These are phyloP conservation scores for Yamadazyma diospyri DNA, from an alignment of 1,139 yeast genomes.

Conservation along the genomic window DNA sequence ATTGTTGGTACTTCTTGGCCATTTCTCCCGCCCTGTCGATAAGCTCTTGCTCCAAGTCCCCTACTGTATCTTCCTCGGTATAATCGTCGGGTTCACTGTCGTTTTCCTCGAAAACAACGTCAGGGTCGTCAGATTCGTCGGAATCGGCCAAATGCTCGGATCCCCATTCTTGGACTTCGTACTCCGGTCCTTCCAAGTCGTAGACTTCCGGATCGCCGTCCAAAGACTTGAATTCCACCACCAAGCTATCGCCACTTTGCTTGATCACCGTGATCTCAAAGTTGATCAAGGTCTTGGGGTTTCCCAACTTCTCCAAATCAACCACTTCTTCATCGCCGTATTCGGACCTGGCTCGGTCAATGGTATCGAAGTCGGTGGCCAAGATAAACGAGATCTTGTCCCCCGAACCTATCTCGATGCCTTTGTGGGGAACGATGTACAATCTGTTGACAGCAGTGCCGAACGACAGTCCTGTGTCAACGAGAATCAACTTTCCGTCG, in stretches of 20 bases:
- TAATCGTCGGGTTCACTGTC: too few species aligned
- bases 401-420: conserved; percentile 19
- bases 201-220: too few species aligned
- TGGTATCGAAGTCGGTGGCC: conserved; percentile 24
- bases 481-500: conserved; percentile 21
- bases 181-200: too few species aligned
- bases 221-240: neutral
- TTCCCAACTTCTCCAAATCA: conserved; percentile 22
- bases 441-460: conserved; percentile 36
- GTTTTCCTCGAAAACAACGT: neutral
- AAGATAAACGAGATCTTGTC: conserved; percentile 34
- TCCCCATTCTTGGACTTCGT: too few species aligned
- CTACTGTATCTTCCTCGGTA: too few species aligned
- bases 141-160: too few species aligned
- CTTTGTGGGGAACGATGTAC: conserved; percentile 19
- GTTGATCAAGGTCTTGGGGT: conserved; percentile 22
- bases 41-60: too few species aligned
- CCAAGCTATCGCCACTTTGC: conserved; percentile 1
- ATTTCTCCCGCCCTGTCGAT: too few species aligned
- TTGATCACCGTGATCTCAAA: conserved; percentile 17
- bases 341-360: conserved; percentile 9
- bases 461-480: conserved; percentile 35
- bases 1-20: too few species aligned
- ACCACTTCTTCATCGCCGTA: conserved; percentile 9
- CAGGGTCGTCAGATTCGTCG: too few species aligned